phyloP scores from a whole-genome alignment of 305 asterid species.

The Fraxinus angustifolia region DNA sequence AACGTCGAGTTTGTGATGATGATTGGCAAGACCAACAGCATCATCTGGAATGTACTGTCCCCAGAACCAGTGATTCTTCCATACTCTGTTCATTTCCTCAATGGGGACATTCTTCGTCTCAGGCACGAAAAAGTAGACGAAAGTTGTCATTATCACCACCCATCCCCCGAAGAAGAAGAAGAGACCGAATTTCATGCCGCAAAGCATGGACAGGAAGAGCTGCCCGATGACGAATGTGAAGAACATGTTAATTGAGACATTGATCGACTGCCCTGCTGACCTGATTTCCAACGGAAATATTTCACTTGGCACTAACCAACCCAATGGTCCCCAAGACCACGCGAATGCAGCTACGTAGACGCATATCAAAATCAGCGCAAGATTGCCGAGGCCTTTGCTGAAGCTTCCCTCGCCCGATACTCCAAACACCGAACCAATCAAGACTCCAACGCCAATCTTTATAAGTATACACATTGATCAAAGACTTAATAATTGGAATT shows the following conservation, averaged over 20 bases:
- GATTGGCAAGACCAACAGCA: slow-evolving; percentile 39
- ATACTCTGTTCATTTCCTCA: slow-evolving; percentile 53
- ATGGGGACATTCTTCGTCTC: slow-evolving; percentile 66
- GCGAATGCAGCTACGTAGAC: slow-evolving; percentile 61
- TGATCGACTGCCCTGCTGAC: slow-evolving; percentile 56
- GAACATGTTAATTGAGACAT: slow-evolving; percentile 54
- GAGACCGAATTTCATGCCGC: slow-evolving; percentile 48
- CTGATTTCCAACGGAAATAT: slow-evolving; percentile 57
- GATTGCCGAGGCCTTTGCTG: slow-evolving; percentile 30
- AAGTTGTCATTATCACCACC: slow-evolving; percentile 43
- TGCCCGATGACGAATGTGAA: slow-evolving; percentile 58
- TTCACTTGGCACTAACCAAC: slow-evolving; percentile 72
- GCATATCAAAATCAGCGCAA: slow-evolving; percentile 41
- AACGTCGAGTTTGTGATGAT: background rate
- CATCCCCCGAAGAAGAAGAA: slow-evolving; percentile 52
- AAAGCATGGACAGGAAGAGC: slow-evolving; percentile 47
- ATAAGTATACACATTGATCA: background rate
- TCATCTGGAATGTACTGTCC: slow-evolving; percentile 40
- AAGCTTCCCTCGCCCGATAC: slow-evolving; percentile 37
- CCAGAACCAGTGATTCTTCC: slow-evolving; percentile 66
- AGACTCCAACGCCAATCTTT: slow-evolving; percentile 33
- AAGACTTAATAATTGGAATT: background rate
- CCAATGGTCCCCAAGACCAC: slow-evolving; percentile 81
- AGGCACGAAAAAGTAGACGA: slow-evolving; percentile 45
- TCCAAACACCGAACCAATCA: slow-evolving; percentile 41